phyloP scores from a whole-genome alignment of 805 yeast species.

The Candida sphagnicola region DNA sequence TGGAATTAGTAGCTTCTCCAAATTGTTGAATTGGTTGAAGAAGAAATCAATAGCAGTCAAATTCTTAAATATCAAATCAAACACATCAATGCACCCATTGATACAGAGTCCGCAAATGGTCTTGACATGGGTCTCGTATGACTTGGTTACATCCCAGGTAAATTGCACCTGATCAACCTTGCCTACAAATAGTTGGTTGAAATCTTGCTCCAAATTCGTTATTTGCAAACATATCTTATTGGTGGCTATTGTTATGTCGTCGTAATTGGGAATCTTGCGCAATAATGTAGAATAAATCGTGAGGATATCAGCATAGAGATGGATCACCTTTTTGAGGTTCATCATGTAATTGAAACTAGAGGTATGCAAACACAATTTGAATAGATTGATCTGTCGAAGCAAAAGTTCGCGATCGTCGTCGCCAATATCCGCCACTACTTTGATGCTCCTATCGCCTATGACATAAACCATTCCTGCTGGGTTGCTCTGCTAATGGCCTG shows the following conservation, averaged over 20 bases:
- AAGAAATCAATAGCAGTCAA: conserved; percentile 36
- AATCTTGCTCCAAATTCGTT: conserved; percentile 26
- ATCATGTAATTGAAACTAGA: conserved; percentile 23
- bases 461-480: conserved; percentile 32
- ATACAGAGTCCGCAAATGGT: conserved; percentile 15
- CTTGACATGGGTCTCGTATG: conserved; percentile 22
- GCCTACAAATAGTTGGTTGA: conserved; percentile 25
- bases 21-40: conserved; percentile 34
- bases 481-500: too few relatives aligned
- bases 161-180: conserved; percentile 1
- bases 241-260: conserved; percentile 35
- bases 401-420: conserved; percentile 24
- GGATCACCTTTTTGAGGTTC: conserved; percentile 28
- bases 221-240: conserved; percentile 15
- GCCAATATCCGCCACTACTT: conserved; percentile 17
- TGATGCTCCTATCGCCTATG: conserved; percentile 31
- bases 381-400: conserved; percentile 24
- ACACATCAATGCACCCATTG: conserved; percentile 12
- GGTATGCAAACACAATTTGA: conserved; percentile 31
- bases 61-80: conserved; percentile 17
- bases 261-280: conserved; percentile 36
- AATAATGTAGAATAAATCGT: conserved; percentile 38
- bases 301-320: conserved; percentile 33
- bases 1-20: conserved; percentile 35
- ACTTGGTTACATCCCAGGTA: conserved; percentile 12